Evolutionary conservation across 2,329 filamentous ascomycete species (phyloP).

Genomic region (Colletotrichum sp.): DNA sequence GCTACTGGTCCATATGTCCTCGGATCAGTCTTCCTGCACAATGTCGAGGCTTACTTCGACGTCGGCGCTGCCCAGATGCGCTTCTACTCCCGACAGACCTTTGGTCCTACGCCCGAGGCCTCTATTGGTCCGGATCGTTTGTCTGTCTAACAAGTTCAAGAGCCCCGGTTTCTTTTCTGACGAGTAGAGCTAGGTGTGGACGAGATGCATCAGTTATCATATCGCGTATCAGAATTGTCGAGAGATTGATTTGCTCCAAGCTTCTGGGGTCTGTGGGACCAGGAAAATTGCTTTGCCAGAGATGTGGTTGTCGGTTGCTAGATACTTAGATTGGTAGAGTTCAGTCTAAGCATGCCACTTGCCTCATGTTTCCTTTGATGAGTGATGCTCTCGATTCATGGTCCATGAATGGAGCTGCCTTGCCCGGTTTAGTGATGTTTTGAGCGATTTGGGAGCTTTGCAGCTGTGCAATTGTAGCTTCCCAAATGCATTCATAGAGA

Average conservation of each 20-base stretch:
- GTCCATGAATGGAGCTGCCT: not conserved
- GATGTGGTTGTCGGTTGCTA: not conserved
- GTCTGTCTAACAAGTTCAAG: not conserved
- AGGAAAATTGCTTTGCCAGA: not conserved
- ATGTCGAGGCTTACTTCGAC: conserved; percentile 54
- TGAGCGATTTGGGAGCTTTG: not conserved
- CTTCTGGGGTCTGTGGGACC: not conserved
- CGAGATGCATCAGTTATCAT: not conserved
- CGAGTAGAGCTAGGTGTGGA: not conserved
- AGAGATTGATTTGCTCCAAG: not conserved
- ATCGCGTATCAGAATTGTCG: not conserved
- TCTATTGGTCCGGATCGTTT: not conserved
- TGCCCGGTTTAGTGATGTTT: not conserved
- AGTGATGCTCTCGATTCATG: not conserved
- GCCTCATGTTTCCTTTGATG: not conserved
- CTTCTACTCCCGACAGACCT: conserved; percentile 37
- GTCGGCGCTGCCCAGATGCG: conserved; percentile 51
- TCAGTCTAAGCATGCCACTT: conserved; percentile 4
- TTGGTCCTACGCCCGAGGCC: conserved; percentile 8
- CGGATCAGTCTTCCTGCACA: conserved; percentile 56
- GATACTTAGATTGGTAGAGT: conserved; percentile 1
- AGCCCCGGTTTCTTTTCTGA: not conserved
- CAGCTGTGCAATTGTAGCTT: not conserved
- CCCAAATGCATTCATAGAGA: not conserved
- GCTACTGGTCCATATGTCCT: conserved; percentile 52